Percentiles rank a stretch among this genome's conserved stretches.
These are phyloP conservation scores for Zasmidium citrigriseum DNA, from an alignment of 2,329 filamentous ascomycete genomes.

Conservation along the genomic window DNA sequence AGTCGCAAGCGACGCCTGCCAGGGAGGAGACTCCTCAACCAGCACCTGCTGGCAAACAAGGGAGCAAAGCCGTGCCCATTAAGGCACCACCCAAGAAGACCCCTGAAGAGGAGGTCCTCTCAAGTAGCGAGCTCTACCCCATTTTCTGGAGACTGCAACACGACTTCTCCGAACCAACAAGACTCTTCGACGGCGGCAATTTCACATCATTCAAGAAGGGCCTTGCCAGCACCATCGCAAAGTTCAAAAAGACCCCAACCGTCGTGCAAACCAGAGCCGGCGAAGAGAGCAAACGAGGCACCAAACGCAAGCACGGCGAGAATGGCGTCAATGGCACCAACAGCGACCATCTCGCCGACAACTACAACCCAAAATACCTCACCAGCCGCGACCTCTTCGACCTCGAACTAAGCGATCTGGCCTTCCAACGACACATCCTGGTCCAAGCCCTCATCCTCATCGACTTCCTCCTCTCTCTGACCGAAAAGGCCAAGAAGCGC, in stretches of 20 bases:
- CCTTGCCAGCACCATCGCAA: conserved; percentile 64
- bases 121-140: conserved; percentile 77
- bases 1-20: conserved; percentile 14
- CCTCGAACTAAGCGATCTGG: conserved; percentile 92
- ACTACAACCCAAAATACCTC: conserved; percentile 96
- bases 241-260: conserved; percentile 71
- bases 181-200: conserved; percentile 69
- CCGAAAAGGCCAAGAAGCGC: conserved; percentile 77
- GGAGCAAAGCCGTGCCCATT: conserved; percentile 27
- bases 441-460: conserved; percentile 93
- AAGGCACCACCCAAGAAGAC: conserved; percentile 26
- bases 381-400: conserved; percentile 97
- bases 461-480: conserved; percentile 92
- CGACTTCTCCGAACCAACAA: conserved; percentile 86
- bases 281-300: conserved; percentile 61
- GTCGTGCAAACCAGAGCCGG: conserved; percentile 71
- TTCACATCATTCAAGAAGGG: conserved; percentile 67
- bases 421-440: conserved; percentile 89
- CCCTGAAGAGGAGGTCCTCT: conserved; percentile 53
- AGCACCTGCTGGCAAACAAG: conserved; percentile 23
- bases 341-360: conserved; percentile 62
- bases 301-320: conserved; percentile 65
- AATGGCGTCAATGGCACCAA: conserved; percentile 8
- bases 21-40: conserved; percentile 28
- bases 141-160: conserved; percentile 93